phyloP scores from a whole-genome alignment of 352 stramenopile species.

The Stramenopiles sp. region DNA sequence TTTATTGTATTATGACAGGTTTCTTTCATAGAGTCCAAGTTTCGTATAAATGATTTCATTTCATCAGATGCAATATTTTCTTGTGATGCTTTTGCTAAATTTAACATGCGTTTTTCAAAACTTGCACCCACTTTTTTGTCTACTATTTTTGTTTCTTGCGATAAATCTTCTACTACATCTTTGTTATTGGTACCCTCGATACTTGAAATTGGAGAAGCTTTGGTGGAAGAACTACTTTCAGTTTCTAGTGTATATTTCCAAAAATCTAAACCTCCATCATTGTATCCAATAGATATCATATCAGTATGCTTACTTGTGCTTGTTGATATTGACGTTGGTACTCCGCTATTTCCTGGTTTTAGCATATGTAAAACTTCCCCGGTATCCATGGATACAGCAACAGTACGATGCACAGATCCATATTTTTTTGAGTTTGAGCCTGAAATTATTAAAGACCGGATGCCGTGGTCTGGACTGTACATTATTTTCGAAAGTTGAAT shows the following conservation, averaged over 20 bases:
- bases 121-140: neutral
- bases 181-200: too few relatives aligned
- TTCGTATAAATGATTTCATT: neutral
- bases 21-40: neutral
- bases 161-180: neutral
- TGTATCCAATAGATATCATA: neutral
- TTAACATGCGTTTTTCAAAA: neutral
- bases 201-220: too few relatives aligned
- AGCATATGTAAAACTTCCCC: neutral
- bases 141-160: neutral
- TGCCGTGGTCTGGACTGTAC: neutral
- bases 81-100: neutral
- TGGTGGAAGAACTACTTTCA: too few relatives aligned
- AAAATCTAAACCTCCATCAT: neutral
- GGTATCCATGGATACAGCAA: neutral
- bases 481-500: neutral
- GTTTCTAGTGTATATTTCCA: neutral
- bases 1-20: neutral
- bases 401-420: neutral
- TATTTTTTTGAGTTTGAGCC: neutral
- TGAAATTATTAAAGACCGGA: neutral
- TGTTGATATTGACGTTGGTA: neutral
- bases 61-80: too few relatives aligned
- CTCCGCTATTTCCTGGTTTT: neutral
- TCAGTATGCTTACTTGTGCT: neutral